Evolutionary conservation across 352 stramenopile genomes (phyloP).

Genomic region (Phytophthora pseudosyringae): DNA sequence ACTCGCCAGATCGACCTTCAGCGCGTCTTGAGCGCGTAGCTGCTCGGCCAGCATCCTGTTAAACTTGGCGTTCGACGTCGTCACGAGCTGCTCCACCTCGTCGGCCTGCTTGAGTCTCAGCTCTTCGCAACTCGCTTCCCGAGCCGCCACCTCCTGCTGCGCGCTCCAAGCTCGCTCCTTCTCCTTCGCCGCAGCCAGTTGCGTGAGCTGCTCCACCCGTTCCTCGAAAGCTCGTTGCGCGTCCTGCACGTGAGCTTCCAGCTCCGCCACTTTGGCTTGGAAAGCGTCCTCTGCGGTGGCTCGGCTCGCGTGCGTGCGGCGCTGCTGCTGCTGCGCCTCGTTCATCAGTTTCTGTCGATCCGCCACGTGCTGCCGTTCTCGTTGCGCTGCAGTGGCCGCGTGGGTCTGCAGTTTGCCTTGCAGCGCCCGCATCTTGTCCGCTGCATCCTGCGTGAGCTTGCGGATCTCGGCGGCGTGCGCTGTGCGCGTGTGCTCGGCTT

Average conservation of each 20-base stretch:
- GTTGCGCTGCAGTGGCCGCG: conserved; percentile 34
- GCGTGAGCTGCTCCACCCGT: conserved; percentile 48
- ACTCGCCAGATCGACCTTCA: conserved; percentile 40
- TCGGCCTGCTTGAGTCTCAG: conserved; percentile 49
- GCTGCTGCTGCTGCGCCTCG: conserved; percentile 33
- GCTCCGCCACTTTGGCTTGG: conserved; percentile 43
- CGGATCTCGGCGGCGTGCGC: conserved; percentile 49
- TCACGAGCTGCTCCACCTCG: conserved; percentile 74
- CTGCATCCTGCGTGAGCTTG: conserved; percentile 59
- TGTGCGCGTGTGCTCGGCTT: conserved; percentile 55
- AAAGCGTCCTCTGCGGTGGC: conserved; percentile 42
- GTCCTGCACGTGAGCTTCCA: conserved; percentile 51
- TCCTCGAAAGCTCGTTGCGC: conserved; percentile 51
- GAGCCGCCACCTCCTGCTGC: conserved; percentile 10
- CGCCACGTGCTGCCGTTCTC: conserved; percentile 34
- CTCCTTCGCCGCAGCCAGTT: conserved; percentile 16
- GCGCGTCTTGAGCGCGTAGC: conserved; percentile 61
- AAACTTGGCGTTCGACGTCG: conserved; percentile 72
- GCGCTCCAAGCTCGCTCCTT: conserved; percentile 37
- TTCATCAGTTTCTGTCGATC: conserved; percentile 25
- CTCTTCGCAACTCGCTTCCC: conserved; percentile 37
- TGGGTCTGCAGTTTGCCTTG: conserved; percentile 49
- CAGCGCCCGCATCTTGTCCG: conserved; percentile 54
- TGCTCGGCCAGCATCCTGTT: conserved; percentile 80
- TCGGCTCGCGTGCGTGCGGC: conserved; percentile 39